phyloP scores from a whole-genome alignment of 768 basidiomycete genomes.

The Amanita inopinata region DNA sequence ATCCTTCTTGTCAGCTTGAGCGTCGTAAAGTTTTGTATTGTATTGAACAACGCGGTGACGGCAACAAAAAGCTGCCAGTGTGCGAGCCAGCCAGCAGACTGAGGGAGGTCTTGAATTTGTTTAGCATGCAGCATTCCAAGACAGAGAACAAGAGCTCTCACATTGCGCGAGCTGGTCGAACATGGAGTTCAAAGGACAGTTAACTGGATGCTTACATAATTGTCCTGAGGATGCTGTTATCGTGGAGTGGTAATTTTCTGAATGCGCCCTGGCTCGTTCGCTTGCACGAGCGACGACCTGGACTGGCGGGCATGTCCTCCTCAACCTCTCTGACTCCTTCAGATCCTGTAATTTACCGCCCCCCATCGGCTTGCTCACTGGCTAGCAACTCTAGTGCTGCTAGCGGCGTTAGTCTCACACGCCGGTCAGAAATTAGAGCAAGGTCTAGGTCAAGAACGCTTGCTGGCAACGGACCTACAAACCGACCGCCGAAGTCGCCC shows the following conservation, averaged over 20 bases:
- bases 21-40: slow-evolving; percentile 71
- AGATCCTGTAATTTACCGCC: slow-evolving; percentile 18
- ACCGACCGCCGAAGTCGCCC: slow-evolving; percentile 17
- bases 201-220: slow-evolving; percentile 9
- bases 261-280: slow-evolving; percentile 11
- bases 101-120: slow-evolving; percentile 44
- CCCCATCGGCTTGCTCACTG: slow-evolving; percentile 35
- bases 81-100: slow-evolving; percentile 63
- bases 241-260: slow-evolving; percentile 5
- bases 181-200: neutral
- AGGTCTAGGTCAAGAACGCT: slow-evolving; percentile 38
- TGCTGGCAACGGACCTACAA: slow-evolving; percentile 22
- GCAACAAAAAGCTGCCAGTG: slow-evolving; percentile 85
- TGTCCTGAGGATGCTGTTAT: slow-evolving; percentile 6
- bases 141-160: slow-evolving; percentile 10
- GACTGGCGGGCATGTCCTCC: slow-evolving; percentile 16
- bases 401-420: slow-evolving; percentile 40
- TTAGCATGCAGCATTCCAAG: neutral
- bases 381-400: slow-evolving; percentile 40
- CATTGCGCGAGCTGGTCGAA: neutral
- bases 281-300: slow-evolving; percentile 1
- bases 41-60: slow-evolving; percentile 75
- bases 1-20: slow-evolving; percentile 69
- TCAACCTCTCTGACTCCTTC: slow-evolving; percentile 17
- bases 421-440: slow-evolving; percentile 43